Percentiles rank a stretch among this genome's conserved stretches.
Conservation (phyloP, 306 rosid species). For the Quercus berberidifolia region DNA sequence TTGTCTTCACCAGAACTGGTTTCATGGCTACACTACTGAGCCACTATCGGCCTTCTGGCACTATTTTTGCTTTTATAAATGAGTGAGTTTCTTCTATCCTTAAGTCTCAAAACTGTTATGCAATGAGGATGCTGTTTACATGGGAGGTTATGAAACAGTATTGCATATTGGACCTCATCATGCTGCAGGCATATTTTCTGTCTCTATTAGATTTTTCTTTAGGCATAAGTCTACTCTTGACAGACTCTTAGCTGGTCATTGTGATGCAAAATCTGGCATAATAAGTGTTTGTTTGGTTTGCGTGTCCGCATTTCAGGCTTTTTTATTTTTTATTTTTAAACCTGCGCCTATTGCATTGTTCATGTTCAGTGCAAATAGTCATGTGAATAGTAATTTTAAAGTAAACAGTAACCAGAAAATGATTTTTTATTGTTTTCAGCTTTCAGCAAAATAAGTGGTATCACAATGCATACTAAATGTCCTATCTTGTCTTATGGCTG, state of each 20-base stretch:
- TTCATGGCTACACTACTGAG: slow-evolving; percentile 87
- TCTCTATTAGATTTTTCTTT: not conserved
- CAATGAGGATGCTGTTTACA: not conserved
- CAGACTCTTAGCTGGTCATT: not conserved
- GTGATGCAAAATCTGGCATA: not conserved
- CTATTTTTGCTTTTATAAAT: slow-evolving; percentile 85
- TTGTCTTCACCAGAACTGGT: slow-evolving; percentile 91
- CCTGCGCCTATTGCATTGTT: too few species aligned
- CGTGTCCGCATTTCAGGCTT: too few species aligned
- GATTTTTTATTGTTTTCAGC: too few species aligned
- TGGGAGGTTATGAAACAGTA: not conserved
- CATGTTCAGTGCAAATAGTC: too few species aligned
- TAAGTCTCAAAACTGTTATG: not conserved
- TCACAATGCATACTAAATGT: too few species aligned
- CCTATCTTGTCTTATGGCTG: not conserved
- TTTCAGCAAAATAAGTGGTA: too few species aligned
- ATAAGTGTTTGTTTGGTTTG: not conserved
- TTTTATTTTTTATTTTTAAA: too few species aligned
- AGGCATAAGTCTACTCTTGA: not conserved
- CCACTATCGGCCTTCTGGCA: slow-evolving; percentile 91
- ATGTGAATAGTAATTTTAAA: too few species aligned
- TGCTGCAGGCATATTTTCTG: not conserved
- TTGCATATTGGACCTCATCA: not conserved
- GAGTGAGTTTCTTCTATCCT: slow-evolving; percentile 60
- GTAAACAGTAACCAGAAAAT: too few species aligned